Conservation (phyloP, 768 basidiomycete species). For the Gloeopeniophorella convolvens region DNA sequence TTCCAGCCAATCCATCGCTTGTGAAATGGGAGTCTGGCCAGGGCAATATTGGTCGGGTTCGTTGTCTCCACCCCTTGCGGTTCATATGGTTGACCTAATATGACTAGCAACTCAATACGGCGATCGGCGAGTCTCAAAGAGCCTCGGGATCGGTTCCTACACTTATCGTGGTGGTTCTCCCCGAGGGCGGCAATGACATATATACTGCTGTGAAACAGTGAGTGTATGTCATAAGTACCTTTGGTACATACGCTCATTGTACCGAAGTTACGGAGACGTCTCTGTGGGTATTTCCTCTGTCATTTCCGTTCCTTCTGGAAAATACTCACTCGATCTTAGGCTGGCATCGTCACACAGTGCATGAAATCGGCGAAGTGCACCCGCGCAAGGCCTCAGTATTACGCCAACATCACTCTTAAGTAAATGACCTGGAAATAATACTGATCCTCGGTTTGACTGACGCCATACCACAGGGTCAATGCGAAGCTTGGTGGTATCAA, state of each 20-base stretch:
- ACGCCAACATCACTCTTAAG: conserved; percentile 75
- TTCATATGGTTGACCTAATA: neutral
- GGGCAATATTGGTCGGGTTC: conserved; percentile 34
- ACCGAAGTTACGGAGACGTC: conserved; percentile 7
- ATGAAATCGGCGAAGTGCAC: conserved; percentile 58
- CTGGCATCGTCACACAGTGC: conserved; percentile 77
- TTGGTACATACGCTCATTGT: neutral
- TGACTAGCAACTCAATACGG: conserved; percentile 39
- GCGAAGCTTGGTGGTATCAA: conserved; percentile 83
- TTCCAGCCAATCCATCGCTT: conserved; percentile 36
- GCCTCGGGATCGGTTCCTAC: conserved; percentile 19
- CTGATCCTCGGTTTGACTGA: neutral
- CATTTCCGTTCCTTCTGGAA: too few relatives aligned
- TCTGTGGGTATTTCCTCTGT: conserved; percentile 1
- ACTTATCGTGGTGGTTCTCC: conserved; percentile 10
- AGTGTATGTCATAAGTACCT: conserved; percentile 24
- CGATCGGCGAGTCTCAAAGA: conserved; percentile 33
- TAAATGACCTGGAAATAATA: conserved; percentile 28
- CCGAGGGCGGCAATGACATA: conserved; percentile 53
- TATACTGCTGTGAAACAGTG: conserved; percentile 77
- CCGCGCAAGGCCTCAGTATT: conserved; percentile 67
- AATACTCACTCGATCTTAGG: conserved; percentile 24
- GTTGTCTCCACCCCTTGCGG: neutral
- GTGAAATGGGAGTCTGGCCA: conserved; percentile 53
- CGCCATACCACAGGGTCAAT: conserved; percentile 48